Base-by-base conservation (phyloP, 805 yeast species). In the Yamadazyma phyllophila region DNA sequence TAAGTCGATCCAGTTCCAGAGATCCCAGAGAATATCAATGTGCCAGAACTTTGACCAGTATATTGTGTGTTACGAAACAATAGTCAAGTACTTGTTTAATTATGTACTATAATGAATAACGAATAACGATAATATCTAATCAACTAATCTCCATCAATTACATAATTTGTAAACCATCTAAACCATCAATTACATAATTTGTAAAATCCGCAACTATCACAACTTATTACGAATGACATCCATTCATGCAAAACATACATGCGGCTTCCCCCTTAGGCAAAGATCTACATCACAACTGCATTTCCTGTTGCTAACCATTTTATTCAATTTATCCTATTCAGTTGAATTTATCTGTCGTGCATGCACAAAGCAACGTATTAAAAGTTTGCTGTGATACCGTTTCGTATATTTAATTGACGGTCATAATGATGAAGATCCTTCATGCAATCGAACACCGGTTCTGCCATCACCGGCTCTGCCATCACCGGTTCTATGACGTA, bases 11-110 rank as follows among this genome's bases (percentile, higher is more conserved):
- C 80, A 83, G 53, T 76, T 73, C 42, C 80, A 88, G 56, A 72
- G 96, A 53, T 76, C 79, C 49, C 94, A 87, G 62, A 66, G 96
- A 52, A 73, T 88, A 20, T 82, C 90, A 4, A 88, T 88, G 94
- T 96, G 88, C 11, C 96, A 88, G 60, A 85, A 81, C 56, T 72
- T 87, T 48, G 81, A 84, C 48, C 96, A 88, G 63, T 86, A 77
- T 54, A 70, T 84, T 16, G 74, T 82, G 50, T 83, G 92, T 61
- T 88, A 88, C 62, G 94, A 88, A 50, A 69, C 80, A 10, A 59
- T 78, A n/a, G 45, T 65, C 13, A 44, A 57, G 36, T 66, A 61
- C 43, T 49, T 59, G 24, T n/a, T 34, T 17, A 13, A 26, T 11
- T 26, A 27, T 35, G 39, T 37, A 46, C 26, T 36, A 38, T 43